phyloP scores from a whole-genome alignment of 2,329 filamentous ascomycete genomes.

The Clonostachys solani region DNA sequence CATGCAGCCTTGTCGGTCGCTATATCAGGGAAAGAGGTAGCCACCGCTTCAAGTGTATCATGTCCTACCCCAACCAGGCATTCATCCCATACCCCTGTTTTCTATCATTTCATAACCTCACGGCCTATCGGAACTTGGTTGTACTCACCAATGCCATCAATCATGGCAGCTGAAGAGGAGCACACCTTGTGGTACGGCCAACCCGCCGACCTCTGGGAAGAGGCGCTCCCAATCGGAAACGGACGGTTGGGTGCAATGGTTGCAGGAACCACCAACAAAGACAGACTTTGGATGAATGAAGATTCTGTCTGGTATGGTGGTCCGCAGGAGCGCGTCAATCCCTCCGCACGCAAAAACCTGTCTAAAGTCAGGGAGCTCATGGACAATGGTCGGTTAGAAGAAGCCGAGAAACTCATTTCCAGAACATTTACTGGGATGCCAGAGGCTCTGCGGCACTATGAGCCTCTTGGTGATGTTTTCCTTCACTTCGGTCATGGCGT shows the following conservation, averaged over 20 bases:
- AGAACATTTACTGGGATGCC: conserved; percentile 16
- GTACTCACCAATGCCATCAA: not conserved
- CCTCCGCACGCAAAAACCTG: conserved; percentile 12
- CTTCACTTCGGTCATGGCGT: conserved; percentile 28
- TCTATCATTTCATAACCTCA: too few species aligned
- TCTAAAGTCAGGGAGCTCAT: conserved; percentile 11
- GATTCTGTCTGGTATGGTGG: conserved; percentile 43
- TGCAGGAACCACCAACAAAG: conserved; percentile 34
- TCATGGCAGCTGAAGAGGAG: too few species aligned
- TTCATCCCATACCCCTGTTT: too few species aligned
- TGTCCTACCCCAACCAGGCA: too few species aligned
- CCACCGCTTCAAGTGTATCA: too few species aligned
- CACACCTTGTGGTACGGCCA: conserved; percentile 1
- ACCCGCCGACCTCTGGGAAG: conserved; percentile 15
- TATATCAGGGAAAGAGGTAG: too few species aligned
- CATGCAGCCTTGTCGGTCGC: too few species aligned
- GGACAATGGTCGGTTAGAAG: conserved; percentile 10
- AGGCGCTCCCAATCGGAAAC: conserved; percentile 43
- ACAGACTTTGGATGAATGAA: conserved; percentile 37
- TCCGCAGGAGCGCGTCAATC: conserved; percentile 34
- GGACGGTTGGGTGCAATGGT: conserved; percentile 36
- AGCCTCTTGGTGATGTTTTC: conserved; percentile 23
- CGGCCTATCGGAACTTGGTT: too few species aligned
- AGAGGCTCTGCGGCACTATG: conserved; percentile 17
- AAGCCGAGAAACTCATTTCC: conserved; percentile 13